These are phyloP conservation scores for Rubia balearica DNA, from an alignment of 305 asterid species.

Conservation along the genomic window DNA sequence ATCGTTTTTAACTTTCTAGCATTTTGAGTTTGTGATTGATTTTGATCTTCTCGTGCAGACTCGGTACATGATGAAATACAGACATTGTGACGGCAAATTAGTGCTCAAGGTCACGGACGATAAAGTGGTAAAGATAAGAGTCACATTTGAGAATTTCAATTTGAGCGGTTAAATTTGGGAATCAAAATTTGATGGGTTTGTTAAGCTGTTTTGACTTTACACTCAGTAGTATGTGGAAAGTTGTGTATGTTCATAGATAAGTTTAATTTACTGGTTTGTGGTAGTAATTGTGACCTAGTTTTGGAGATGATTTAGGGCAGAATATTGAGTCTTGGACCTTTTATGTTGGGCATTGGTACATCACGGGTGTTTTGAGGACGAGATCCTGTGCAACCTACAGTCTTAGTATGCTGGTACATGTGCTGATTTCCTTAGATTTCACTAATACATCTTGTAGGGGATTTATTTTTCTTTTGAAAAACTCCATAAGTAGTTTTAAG, in stretches of 20 bases:
- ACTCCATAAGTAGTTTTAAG: too few relatives aligned
- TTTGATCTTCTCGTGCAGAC: constrained; percentile 36
- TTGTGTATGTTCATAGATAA: not conserved
- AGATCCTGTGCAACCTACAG: too few relatives aligned
- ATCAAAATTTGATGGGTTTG: too few relatives aligned
- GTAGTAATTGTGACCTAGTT: not conserved
- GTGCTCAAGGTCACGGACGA: constrained; percentile 85
- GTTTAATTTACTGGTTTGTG: not conserved
- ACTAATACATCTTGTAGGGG: too few relatives aligned
- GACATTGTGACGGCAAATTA: constrained; percentile 86
- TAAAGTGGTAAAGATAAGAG: constrained; percentile 44
- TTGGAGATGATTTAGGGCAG: not conserved
- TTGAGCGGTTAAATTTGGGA: not conserved
- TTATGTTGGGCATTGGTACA: not conserved
- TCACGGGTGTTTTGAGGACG: not conserved
- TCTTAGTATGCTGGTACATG: too few relatives aligned
- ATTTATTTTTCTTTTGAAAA: too few relatives aligned
- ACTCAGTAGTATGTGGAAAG: not conserved
- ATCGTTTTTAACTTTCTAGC: not conserved
- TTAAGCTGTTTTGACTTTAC: not conserved
- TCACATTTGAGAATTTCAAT: not conserved
- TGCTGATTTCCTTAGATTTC: not conserved
- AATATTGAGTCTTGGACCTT: not conserved
- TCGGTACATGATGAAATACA: constrained; percentile 78
- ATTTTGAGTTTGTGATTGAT: not conserved